Conservation (phyloP, 352 stramenopile species). For the Globisporangium nunn region DNA sequence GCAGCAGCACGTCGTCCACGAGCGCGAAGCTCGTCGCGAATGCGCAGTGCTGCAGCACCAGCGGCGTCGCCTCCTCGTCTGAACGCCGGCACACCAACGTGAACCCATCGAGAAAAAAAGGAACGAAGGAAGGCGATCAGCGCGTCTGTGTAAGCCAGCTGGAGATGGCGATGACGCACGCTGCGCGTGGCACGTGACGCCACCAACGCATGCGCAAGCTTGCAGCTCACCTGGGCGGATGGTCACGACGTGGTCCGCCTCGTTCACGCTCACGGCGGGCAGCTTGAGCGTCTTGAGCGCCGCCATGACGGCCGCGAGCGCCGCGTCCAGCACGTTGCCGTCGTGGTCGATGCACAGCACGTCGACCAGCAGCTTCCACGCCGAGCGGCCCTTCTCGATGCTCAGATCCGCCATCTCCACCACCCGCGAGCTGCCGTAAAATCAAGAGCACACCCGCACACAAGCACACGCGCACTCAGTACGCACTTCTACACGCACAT, state of each 20-base stretch:
- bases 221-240: slow-evolving; percentile 38
- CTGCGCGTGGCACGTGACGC: not conserved
- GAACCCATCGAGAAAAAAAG: no score
- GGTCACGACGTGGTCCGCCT: slow-evolving; percentile 63
- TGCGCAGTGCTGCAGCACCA: slow-evolving; percentile 51
- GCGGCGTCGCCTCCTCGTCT: slow-evolving; percentile 42
- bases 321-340: slow-evolving; percentile 70
- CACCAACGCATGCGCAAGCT: not conserved
- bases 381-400: slow-evolving; percentile 68
- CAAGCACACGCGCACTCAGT: slow-evolving; percentile 2
- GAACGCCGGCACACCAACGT: not conserved
- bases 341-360: slow-evolving; percentile 80
- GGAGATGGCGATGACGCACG: not conserved
- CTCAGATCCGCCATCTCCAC: slow-evolving; percentile 72
- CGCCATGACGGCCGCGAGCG: slow-evolving; percentile 63
- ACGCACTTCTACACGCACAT: not conserved
- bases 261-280: slow-evolving; percentile 53
- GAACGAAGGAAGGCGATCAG: no score
- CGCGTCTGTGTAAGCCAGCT: no score
- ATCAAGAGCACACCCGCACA: not conserved
- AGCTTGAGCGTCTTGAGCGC: slow-evolving; percentile 58
- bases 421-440: slow-evolving; percentile 45
- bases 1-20: slow-evolving; percentile 42
- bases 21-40: slow-evolving; percentile 66
- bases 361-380: slow-evolving; percentile 79